phyloP scores from a whole-genome alignment of 2,329 filamentous ascomycete species.

The Xylariaceae sp. region DNA sequence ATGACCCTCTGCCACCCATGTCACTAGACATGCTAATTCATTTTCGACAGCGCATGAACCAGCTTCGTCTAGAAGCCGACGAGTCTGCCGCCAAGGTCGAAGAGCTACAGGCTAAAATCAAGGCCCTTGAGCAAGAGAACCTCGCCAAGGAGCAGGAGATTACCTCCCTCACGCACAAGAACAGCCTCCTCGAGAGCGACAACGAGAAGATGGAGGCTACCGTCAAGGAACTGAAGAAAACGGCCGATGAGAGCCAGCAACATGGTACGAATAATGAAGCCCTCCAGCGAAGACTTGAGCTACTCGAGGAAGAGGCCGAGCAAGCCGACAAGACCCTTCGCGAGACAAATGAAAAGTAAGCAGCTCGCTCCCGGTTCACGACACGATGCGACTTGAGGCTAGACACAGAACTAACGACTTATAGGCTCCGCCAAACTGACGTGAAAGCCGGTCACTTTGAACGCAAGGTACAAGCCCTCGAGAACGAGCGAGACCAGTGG shows the following conservation, averaged over 20 bases:
- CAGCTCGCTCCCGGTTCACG: constrained; percentile 20
- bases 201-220: constrained; percentile 85
- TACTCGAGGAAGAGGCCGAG: constrained; percentile 97
- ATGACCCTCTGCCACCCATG: not conserved
- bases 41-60: constrained; percentile 75
- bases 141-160: constrained; percentile 97
- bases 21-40: constrained; percentile 8
- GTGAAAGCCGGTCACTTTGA: constrained; percentile 99
- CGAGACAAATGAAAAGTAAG: constrained; percentile 98
- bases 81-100: constrained; percentile 76
- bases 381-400: not conserved
- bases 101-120: constrained; percentile 83
- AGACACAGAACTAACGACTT: constrained; percentile 6
- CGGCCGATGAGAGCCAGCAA: constrained; percentile 75
- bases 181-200: constrained; percentile 81
- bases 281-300: constrained; percentile 84
- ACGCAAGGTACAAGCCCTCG: constrained; percentile 96
- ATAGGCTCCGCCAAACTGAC: constrained; percentile 94
- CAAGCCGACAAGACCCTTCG: constrained; percentile 92
- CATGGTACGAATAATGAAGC: constrained; percentile 88
- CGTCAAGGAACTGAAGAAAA: constrained; percentile 83
- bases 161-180: constrained; percentile 93
- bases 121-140: constrained; percentile 90
- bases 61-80: constrained; percentile 90
- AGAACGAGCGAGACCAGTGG: constrained; percentile 88